Conservation (phyloP, 768 basidiomycete species). For the Cytidiella melzeri region DNA sequence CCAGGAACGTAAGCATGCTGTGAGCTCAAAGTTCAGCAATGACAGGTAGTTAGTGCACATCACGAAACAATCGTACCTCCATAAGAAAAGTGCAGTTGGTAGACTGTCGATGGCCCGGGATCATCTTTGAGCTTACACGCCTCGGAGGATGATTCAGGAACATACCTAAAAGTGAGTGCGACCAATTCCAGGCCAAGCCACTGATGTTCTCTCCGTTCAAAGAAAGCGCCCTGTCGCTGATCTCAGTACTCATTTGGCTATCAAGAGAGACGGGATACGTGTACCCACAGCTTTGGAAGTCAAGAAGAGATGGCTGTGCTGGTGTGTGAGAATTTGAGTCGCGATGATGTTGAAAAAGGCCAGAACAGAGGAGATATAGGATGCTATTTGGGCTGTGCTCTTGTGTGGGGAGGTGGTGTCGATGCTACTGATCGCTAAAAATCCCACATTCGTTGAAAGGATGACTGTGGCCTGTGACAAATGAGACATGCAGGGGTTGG, state of each 20-base stretch:
- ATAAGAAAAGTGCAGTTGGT: slow-evolving; percentile 5
- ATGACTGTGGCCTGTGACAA: slow-evolving; percentile 45
- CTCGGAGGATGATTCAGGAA: no score
- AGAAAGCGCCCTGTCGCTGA: slow-evolving; percentile 18
- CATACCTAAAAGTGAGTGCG: slow-evolving; percentile 25
- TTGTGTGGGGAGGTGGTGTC: slow-evolving; percentile 25
- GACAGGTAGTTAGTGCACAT: slow-evolving; percentile 22
- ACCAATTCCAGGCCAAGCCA: slow-evolving; percentile 13
- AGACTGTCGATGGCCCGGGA: not conserved
- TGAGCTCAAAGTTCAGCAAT: slow-evolving; percentile 8
- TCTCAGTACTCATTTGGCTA: not conserved
- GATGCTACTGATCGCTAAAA: slow-evolving; percentile 46
- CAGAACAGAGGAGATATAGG: slow-evolving; percentile 36
- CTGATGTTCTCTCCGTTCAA: slow-evolving; percentile 19
- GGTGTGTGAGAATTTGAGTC: slow-evolving; percentile 36
- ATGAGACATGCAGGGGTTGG: not conserved
- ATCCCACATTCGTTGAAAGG: slow-evolving; percentile 53
- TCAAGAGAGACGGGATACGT: not conserved
- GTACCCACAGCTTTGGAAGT: slow-evolving; percentile 31
- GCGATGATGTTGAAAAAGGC: slow-evolving; percentile 39
- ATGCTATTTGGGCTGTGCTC: slow-evolving; percentile 28
- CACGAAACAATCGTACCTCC: slow-evolving; percentile 30
- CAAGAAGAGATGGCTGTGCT: slow-evolving; percentile 29
- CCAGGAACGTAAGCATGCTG: slow-evolving; percentile 9
- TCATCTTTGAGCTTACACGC: no score